phyloP scores from a whole-genome alignment of 2,329 filamentous ascomycete genomes.

The Colletotrichum sp. region DNA sequence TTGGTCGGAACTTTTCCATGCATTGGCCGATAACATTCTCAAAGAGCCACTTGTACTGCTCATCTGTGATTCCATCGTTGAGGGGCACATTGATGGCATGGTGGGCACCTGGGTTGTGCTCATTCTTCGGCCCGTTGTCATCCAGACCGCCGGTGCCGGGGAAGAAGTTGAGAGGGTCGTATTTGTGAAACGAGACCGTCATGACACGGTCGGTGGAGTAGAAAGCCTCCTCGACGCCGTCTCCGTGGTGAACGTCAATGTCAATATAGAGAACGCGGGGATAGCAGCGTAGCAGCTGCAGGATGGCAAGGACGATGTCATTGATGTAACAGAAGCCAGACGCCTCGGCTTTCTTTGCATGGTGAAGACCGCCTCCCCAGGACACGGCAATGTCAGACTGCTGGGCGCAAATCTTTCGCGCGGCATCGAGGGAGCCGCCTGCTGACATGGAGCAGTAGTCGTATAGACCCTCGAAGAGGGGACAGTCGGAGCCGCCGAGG shows the following conservation, averaged over 20 bases:
- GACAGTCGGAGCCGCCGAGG: slow-evolving; percentile 89
- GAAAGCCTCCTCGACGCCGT: slow-evolving; percentile 90
- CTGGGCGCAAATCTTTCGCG: slow-evolving; percentile 82
- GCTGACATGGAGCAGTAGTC: slow-evolving; percentile 95
- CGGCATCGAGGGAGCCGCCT: slow-evolving; percentile 88
- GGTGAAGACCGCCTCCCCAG: slow-evolving; percentile 95
- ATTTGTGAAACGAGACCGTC: slow-evolving; percentile 97
- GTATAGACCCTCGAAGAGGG: slow-evolving; percentile 94
- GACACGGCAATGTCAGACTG: slow-evolving; percentile 97
- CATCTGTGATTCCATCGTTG: slow-evolving; percentile 88
- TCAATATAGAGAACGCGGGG: slow-evolving; percentile 93
- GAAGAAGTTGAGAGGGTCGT: slow-evolving; percentile 83
- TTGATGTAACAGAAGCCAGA: slow-evolving; percentile 99
- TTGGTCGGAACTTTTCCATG: slow-evolving; percentile 83
- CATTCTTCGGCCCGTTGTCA: slow-evolving; percentile 82
- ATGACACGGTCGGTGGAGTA: slow-evolving; percentile 89
- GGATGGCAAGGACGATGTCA: slow-evolving; percentile 92
- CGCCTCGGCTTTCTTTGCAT: slow-evolving; percentile 92
- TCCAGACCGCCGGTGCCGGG: slow-evolving; percentile 88
- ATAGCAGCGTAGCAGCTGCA: slow-evolving; percentile 82
- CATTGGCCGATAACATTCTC: slow-evolving; percentile 79
- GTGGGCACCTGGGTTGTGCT: slow-evolving; percentile 85
- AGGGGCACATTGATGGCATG: slow-evolving; percentile 91
- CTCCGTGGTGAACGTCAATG: slow-evolving; percentile 91
- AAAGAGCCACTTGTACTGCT: slow-evolving; percentile 87